These are phyloP conservation scores for Candida frijolesensis DNA, from an alignment of 1,139 yeast genomes.

Conservation along the genomic window DNA sequence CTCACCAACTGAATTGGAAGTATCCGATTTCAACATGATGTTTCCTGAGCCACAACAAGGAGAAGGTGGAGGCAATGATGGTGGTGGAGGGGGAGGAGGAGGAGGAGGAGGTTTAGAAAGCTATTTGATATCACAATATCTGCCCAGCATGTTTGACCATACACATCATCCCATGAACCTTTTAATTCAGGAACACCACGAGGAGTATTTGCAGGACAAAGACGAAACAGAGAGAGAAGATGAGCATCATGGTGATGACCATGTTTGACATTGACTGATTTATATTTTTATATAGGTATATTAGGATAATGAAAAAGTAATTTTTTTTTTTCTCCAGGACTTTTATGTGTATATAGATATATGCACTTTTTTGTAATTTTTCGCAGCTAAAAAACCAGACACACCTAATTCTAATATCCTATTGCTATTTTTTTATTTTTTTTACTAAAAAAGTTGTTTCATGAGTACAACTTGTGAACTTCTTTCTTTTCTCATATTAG, in stretches of 20 bases:
- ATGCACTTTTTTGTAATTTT: slow-evolving; percentile 7
- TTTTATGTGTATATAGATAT: background rate
- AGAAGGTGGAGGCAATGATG: no score
- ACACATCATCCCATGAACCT: background rate
- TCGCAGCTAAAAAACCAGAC: slow-evolving; percentile 4
- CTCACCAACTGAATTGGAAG: no score
- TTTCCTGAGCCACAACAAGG: background rate
- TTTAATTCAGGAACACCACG: background rate
- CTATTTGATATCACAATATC: background rate
- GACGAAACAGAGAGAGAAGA: background rate
- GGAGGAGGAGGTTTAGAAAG: background rate
- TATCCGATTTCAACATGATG: background rate
- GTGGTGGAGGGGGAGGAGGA: no score
- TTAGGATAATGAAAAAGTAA: background rate
- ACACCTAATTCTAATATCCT: background rate
- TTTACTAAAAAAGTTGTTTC: slow-evolving; percentile 5
- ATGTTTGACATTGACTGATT: background rate
- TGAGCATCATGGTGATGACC: background rate
- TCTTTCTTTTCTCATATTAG: slow-evolving; percentile 16
- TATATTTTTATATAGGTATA: background rate
- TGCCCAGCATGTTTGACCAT: background rate
- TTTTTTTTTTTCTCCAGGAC: background rate
- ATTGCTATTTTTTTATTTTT: background rate
- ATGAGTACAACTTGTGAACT: slow-evolving; percentile 15
- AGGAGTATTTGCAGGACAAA: background rate